Evolutionary conservation across 371 early-diverging fungal genomes (phyloP).

Genomic region (Mucor circinelloides): DNA sequence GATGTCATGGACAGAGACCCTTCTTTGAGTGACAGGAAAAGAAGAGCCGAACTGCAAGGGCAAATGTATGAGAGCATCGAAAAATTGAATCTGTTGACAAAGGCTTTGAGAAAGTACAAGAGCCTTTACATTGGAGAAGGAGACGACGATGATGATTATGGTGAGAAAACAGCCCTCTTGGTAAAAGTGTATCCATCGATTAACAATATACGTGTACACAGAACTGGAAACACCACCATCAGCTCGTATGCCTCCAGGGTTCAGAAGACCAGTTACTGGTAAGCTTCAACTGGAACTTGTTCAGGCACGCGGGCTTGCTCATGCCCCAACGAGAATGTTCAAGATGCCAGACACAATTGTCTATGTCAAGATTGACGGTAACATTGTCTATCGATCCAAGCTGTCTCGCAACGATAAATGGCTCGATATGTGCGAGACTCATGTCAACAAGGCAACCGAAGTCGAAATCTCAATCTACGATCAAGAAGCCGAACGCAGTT

Average conservation of each 20-base stretch:
- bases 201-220: constrained; percentile 4
- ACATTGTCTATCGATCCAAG: constrained; percentile 74
- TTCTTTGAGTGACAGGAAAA: constrained; percentile 53
- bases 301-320: constrained; percentile 68
- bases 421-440: constrained; percentile 84
- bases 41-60: constrained; percentile 63
- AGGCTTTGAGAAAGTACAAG: constrained; percentile 84
- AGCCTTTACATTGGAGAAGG: constrained; percentile 76
- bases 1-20: constrained; percentile 50
- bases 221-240: constrained; percentile 54
- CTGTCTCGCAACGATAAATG: constrained; percentile 73
- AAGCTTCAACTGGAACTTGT: constrained; percentile 70
- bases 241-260: constrained; percentile 63
- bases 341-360: constrained; percentile 61
- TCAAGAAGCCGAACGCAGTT: constrained; percentile 64
- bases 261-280: constrained; percentile 78
- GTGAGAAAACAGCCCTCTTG: constrained; percentile 11
- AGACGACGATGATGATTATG: constrained; percentile 70
- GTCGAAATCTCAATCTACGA: constrained; percentile 89
- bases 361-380: constrained; percentile 86
- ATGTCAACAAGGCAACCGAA: constrained; percentile 88
- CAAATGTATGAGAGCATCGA: constrained; percentile 80
- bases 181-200: background rate
- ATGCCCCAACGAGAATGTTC: constrained; percentile 61
- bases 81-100: constrained; percentile 78